These are phyloP conservation scores for Coemansia sp. DNA, from an alignment of 192 early-diverging fungal genomes.

Conservation along the genomic window DNA sequence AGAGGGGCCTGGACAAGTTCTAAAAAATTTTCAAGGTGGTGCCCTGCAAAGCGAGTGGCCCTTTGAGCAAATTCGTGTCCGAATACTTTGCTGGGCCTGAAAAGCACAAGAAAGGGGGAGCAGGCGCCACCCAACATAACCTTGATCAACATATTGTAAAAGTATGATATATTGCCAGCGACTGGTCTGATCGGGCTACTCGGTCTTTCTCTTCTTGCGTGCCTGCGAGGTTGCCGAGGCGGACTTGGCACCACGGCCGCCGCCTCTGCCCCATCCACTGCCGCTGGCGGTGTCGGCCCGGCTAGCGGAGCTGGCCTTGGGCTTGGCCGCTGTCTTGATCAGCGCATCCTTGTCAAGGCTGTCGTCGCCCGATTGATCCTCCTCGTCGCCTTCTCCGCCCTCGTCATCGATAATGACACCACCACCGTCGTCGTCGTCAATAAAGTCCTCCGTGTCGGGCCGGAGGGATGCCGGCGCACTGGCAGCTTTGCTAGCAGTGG, in stretches of 20 bases:
- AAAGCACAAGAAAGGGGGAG: background rate
- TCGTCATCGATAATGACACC: constrained; percentile 2
- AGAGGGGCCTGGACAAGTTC: background rate
- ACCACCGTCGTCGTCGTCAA: constrained; percentile 32
- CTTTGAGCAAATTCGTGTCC: background rate
- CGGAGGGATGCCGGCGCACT: constrained; percentile 11
- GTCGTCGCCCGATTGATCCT: constrained; percentile 11
- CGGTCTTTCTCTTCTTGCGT: constrained; percentile 34
- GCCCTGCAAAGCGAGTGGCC: background rate
- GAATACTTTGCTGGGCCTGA: background rate
- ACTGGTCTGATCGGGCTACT: constrained; percentile 1
- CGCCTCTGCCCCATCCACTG: constrained; percentile 7
- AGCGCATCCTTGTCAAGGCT: constrained; percentile 19
- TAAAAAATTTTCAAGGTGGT: background rate
- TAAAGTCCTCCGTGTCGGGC: constrained; percentile 28
- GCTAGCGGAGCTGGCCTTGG: background rate
- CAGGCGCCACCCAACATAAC: background rate
- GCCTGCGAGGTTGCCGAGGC: constrained; percentile 9
- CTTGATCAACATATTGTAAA: background rate
- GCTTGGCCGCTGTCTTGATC: constrained; percentile 5
- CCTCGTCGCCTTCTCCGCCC: constrained; percentile 2
- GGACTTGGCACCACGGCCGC: constrained; percentile 3
- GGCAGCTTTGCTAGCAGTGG: constrained; percentile 15
- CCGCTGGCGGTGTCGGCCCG: background rate
- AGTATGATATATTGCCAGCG: background rate